Evolutionary conservation across 2,329 filamentous ascomycete genomes (phyloP).

Genomic region (Pestalotiopsis sp.): DNA sequence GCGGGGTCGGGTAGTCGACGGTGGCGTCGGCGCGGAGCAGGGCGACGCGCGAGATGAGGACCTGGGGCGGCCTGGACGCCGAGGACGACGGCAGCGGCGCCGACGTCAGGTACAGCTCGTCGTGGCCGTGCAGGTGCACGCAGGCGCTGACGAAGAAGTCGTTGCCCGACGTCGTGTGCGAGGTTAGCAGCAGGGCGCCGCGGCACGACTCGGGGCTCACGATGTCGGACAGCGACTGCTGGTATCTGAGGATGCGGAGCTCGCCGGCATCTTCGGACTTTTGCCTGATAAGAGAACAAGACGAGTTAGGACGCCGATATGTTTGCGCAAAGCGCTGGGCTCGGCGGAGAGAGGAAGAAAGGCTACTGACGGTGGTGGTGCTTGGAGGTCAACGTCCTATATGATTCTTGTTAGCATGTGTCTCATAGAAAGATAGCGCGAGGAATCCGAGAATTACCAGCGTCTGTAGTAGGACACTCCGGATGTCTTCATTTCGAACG

Average conservation of each 20-base stretch:
- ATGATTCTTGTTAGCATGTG: neutral
- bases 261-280: neutral
- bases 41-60: slow-evolving; percentile 47
- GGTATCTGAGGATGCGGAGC: neutral
- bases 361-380: neutral
- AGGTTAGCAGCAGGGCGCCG: neutral
- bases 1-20: slow-evolving; percentile 12
- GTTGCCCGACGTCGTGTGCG: slow-evolving; percentile 37
- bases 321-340: neutral
- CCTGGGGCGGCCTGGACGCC: slow-evolving; percentile 39
- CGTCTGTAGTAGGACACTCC: neutral
- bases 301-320: neutral
- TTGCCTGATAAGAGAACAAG: neutral
- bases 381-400: neutral
- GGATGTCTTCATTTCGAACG: neutral
- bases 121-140: slow-evolving; percentile 39
- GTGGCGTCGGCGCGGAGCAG: slow-evolving; percentile 16
- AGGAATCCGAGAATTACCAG: neutral
- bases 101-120: slow-evolving; percentile 49
- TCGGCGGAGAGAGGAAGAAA: neutral
- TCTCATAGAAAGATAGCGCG: neutral
- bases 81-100: slow-evolving; percentile 40
- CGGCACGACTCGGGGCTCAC: neutral
- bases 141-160: slow-evolving; percentile 50
- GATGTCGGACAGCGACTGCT: neutral